These are phyloP conservation scores for Entomortierella beljakovae DNA, from an alignment of 192 early-diverging fungal genomes.

Conservation along the genomic window DNA sequence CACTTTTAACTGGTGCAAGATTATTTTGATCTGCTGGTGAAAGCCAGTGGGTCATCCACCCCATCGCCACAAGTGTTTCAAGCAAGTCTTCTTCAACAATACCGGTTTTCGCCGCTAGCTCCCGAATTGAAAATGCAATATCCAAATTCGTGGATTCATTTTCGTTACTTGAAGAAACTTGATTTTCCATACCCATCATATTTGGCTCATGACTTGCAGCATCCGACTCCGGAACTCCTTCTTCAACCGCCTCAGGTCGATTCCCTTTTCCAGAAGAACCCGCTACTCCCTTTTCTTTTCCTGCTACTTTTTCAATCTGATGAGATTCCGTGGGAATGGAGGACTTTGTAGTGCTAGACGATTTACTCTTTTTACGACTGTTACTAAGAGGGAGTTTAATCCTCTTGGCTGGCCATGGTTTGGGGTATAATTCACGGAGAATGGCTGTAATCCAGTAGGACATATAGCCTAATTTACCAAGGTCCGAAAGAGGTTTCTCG, in stretches of 20 bases:
- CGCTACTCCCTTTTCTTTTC: too few relatives aligned
- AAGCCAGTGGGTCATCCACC: slow-evolving; percentile 70
- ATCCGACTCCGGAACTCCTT: not conserved
- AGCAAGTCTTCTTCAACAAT: slow-evolving; percentile 81
- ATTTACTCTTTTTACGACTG: slow-evolving; percentile 15
- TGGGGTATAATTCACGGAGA: slow-evolving; percentile 58
- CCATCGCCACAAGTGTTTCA: slow-evolving; percentile 69
- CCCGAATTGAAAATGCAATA: slow-evolving; percentile 56
- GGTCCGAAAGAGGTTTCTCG: slow-evolving; percentile 88
- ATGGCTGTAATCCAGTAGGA: slow-evolving; percentile 87
- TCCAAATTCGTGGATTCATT: slow-evolving; percentile 12
- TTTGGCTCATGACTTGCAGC: not conserved
- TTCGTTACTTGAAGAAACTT: not conserved
- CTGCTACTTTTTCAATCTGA: too few relatives aligned
- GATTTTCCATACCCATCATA: not conserved
- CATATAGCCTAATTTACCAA: slow-evolving; percentile 83
- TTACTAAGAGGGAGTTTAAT: not conserved
- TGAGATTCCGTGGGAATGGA: not conserved
- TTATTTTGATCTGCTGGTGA: not conserved
- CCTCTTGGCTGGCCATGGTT: slow-evolving; percentile 31
- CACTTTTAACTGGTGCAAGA: slow-evolving; percentile 7
- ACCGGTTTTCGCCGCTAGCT: slow-evolving; percentile 69
- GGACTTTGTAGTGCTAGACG: not conserved
- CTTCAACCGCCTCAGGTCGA: not conserved
- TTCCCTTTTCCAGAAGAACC: not conserved